These are phyloP conservation scores for Annulohypoxylon stygium DNA, from an alignment of 495 filamentous ascomycete genomes.

Conservation along the genomic window DNA sequence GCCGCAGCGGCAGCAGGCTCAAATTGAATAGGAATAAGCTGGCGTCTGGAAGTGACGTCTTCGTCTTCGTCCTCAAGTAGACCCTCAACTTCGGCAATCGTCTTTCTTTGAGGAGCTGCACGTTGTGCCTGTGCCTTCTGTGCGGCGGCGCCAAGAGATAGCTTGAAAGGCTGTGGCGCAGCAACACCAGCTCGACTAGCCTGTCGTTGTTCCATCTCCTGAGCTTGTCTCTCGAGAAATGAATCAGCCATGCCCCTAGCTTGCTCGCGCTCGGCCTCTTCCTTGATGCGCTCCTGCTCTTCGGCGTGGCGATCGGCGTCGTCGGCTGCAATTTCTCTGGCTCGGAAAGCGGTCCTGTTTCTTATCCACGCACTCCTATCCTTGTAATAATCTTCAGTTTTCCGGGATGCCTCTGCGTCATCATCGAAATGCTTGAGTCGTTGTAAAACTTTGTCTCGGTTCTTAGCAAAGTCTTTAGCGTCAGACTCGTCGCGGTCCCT, in stretches of 20 bases:
- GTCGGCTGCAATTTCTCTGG: slow-evolving; percentile 79
- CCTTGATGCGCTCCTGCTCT: slow-evolving; percentile 75
- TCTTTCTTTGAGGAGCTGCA: slow-evolving; percentile 75
- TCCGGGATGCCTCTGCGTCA: slow-evolving; percentile 79
- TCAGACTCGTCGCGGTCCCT: slow-evolving; percentile 82
- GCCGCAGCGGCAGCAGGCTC: slow-evolving; percentile 77
- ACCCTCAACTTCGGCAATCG: slow-evolving; percentile 92
- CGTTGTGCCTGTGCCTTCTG: slow-evolving; percentile 82
- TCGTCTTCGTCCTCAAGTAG: slow-evolving; percentile 95
- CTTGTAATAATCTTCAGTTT: slow-evolving; percentile 83
- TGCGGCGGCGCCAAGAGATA: slow-evolving; percentile 90
- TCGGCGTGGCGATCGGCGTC: slow-evolving; percentile 85
- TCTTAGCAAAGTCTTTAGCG: slow-evolving; percentile 70
- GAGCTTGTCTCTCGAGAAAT: slow-evolving; percentile 89
- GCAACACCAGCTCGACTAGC: slow-evolving; percentile 53
- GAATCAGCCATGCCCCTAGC: slow-evolving; percentile 90
- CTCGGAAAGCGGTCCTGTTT: slow-evolving; percentile 78
- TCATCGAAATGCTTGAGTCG: slow-evolving; percentile 88
- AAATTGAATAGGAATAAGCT: slow-evolving; percentile 92
- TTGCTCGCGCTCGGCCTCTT: slow-evolving; percentile 79
- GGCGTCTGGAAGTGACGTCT: slow-evolving; percentile 76
- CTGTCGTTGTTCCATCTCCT: slow-evolving; percentile 81
- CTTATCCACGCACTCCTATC: slow-evolving; percentile 88
- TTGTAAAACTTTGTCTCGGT: slow-evolving; percentile 72
- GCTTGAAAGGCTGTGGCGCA: slow-evolving; percentile 90